Evolutionary conservation across 73 alveolate species (phyloP).

Genomic region (Paramecium octaurelia): DNA sequence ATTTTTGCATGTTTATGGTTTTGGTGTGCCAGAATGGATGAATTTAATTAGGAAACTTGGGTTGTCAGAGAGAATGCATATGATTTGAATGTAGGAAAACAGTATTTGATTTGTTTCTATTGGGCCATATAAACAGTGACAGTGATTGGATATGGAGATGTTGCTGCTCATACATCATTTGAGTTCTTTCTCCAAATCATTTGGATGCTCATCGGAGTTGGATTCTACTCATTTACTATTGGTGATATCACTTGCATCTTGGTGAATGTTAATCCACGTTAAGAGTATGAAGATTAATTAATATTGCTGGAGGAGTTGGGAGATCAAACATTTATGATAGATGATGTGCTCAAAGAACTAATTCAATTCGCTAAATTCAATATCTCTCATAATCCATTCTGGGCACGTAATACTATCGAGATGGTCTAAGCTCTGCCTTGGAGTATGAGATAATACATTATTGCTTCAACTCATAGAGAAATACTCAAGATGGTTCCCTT

Average conservation of each 20-base stretch:
- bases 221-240: constrained; percentile 78
- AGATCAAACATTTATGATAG: neutral
- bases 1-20: neutral
- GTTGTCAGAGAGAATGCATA: neutral
- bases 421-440: constrained; percentile 24
- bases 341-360: neutral
- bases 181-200: constrained; percentile 69
- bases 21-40: neutral
- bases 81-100: neutral
- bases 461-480: constrained; percentile 28
- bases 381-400: constrained; percentile 30
- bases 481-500: constrained; percentile 25
- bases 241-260: constrained; percentile 74
- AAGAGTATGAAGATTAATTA: neutral
- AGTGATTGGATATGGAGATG: constrained; percentile 86
- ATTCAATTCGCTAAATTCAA: neutral
- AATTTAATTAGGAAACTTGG: neutral
- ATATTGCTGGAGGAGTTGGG: neutral
- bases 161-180: constrained; percentile 63
- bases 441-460: neutral
- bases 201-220: constrained; percentile 88
- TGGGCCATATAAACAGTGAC: constrained; percentile 80
- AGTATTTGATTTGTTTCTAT: constrained; percentile 68
- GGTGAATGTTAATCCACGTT: neutral
- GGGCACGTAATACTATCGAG: neutral